Evolutionary conservation across 78 protist species (phyloP).

Genomic region (Polysphondylium violaceum): DNA sequence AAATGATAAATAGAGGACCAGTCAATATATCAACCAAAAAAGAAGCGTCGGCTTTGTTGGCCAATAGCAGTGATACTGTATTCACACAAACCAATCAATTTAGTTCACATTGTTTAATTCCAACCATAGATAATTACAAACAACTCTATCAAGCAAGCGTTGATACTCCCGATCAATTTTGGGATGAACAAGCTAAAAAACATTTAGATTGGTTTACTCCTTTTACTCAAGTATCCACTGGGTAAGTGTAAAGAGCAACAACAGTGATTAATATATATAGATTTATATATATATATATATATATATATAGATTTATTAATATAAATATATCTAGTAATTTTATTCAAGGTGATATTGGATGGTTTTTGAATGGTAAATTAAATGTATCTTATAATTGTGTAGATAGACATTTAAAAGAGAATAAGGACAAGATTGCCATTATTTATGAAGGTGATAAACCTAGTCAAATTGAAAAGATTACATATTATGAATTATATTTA

Average conservation of each 20-base stretch:
- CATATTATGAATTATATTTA: constrained; percentile 50
- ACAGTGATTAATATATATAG: neutral
- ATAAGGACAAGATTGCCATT: constrained; percentile 86
- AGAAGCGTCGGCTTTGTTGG: too few relatives aligned
- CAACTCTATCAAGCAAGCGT: constrained; percentile 47
- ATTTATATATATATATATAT: neutral
- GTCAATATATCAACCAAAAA: too few relatives aligned
- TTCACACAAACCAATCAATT: too few relatives aligned
- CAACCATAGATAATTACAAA: constrained; percentile 12
- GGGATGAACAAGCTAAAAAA: constrained; percentile 66
- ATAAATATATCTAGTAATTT: constrained; percentile 63
- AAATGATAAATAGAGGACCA: too few relatives aligned
- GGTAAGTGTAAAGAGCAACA: constrained; percentile 29
- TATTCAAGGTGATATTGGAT: constrained; percentile 83
- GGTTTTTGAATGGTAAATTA: constrained; percentile 91
- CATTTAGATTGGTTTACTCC: constrained; percentile 78
- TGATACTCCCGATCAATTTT: constrained; percentile 67
- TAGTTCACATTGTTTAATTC: constrained; percentile 8
- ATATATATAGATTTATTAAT: neutral
- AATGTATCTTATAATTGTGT: constrained; percentile 92
- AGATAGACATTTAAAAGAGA: constrained; percentile 88
- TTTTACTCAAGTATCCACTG: constrained; percentile 52
- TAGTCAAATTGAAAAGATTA: constrained; percentile 47
- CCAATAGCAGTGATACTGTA: too few relatives aligned
- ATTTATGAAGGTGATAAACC: constrained; percentile 79